Percentiles rank a stretch among this genome's conserved stretches.
These are phyloP conservation scores for Aquilaria yunnanensis DNA, from an alignment of 345 rosid species.

Conservation along the genomic window DNA sequence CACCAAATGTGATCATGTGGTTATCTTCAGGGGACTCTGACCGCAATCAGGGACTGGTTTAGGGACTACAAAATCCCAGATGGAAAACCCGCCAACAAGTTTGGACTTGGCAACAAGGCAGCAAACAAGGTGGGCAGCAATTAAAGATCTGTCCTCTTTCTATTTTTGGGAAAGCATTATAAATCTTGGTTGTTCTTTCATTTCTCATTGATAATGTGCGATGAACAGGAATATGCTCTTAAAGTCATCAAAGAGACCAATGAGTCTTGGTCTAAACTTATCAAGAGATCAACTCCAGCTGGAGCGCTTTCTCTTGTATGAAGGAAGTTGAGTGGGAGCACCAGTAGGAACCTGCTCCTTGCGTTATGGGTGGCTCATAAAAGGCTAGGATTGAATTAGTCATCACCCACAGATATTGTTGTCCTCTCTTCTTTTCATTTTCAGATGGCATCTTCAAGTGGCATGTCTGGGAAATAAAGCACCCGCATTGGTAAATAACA, in stretches of 20 bases:
- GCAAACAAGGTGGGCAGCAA: slow-evolving; percentile 57
- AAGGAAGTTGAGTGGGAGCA: neutral
- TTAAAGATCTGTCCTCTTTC: neutral
- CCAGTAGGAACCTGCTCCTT: too few relatives aligned
- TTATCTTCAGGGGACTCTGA: slow-evolving; percentile 70
- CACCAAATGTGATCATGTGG: neutral
- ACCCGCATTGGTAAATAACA: too few relatives aligned
- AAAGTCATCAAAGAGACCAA: slow-evolving; percentile 74
- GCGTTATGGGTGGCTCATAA: too few relatives aligned
- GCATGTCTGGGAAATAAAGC: too few relatives aligned
- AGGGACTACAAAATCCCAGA: slow-evolving; percentile 97
- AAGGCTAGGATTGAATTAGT: too few relatives aligned
- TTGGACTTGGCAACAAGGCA: slow-evolving; percentile 91
- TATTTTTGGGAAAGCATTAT: neutral
- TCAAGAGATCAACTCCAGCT: slow-evolving; percentile 58
- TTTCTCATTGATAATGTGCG: slow-evolving; percentile 1
- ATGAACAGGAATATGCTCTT: slow-evolving; percentile 67
- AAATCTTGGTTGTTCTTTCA: neutral
- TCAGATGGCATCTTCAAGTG: too few relatives aligned
- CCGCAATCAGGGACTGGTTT: slow-evolving; percentile 91
- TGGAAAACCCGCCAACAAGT: slow-evolving; percentile 96
- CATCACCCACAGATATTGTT: too few relatives aligned
- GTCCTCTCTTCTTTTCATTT: too few relatives aligned
- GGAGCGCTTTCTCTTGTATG: slow-evolving; percentile 58
- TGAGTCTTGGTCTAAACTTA: slow-evolving; percentile 84